These are phyloP conservation scores for Nasturtium officinale DNA, from an alignment of 345 rosid species.

Conservation along the genomic window DNA sequence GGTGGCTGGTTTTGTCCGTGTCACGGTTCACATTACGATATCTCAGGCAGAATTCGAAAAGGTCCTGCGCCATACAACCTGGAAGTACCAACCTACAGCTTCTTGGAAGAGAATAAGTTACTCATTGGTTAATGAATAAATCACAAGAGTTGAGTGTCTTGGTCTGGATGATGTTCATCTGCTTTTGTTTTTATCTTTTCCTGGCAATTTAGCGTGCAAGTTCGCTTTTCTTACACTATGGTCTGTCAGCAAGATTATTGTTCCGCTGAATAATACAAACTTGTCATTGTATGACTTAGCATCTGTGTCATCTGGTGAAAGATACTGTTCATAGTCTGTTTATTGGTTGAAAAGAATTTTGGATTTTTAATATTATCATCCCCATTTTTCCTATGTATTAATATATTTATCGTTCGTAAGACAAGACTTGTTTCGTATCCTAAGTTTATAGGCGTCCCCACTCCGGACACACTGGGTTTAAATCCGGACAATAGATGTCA, in stretches of 20 bases:
- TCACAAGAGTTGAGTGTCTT: background rate
- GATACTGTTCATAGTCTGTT: slow-evolving; percentile 15
- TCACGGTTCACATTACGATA: slow-evolving; percentile 95
- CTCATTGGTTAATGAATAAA: slow-evolving; percentile 62
- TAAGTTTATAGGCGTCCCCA: background rate
- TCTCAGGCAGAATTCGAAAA: slow-evolving; percentile 92
- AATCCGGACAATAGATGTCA: background rate
- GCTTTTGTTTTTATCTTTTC: slow-evolving; percentile 17
- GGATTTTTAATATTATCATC: slow-evolving; percentile 6
- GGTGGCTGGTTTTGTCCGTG: slow-evolving; percentile 99
- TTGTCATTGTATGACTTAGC: slow-evolving; percentile 40
- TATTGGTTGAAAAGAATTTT: slow-evolving; percentile 14
- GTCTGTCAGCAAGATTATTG: slow-evolving; percentile 24
- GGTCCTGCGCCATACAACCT: slow-evolving; percentile 96
- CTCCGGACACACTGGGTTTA: background rate
- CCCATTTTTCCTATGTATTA: background rate
- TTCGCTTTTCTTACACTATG: background rate
- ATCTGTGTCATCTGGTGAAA: slow-evolving; percentile 31
- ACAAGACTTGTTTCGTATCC: background rate
- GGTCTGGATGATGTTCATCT: slow-evolving; percentile 7
- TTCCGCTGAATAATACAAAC: slow-evolving; percentile 41
- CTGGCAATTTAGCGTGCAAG: slow-evolving; percentile 5
- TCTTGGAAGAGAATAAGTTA: slow-evolving; percentile 83
- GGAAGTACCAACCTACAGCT: slow-evolving; percentile 89
- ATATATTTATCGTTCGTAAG: background rate